Base-by-base conservation (phyloP, 345 rosid species). In the Gossypium arboreum region DNA sequence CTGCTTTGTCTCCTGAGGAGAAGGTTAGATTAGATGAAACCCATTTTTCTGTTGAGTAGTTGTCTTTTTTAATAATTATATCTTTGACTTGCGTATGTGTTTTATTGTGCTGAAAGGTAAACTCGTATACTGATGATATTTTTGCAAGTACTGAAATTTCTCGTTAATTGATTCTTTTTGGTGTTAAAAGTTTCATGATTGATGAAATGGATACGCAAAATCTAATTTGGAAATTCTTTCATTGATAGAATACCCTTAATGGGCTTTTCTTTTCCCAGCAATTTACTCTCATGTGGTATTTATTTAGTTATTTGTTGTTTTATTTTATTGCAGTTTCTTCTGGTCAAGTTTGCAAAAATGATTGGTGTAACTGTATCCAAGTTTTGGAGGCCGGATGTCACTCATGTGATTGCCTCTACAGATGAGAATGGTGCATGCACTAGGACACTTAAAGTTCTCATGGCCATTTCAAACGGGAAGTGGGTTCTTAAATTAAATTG, bases 401-500 rank as follows among this genome's bases (percentile, higher is more conserved):
- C 98, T 41, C 98, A 94, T 78, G 91, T 92, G 58, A 89, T 94
- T 81, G 97, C 97, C 65, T 84, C 94, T 39, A 86, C 91, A 56
- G 85, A 87, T 75, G 83, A 71, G 17, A 72, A 83, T 15, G 94
- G 97, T 75, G 96, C 97, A 18, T 92, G 93, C 84, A 85, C 85
- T 59, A 83, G 97, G 83, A 92, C 98, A 9, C 66, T 89, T 18
- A 92, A 94, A 80, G 92, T 92, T 85, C 94, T 94, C 59, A 88
- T 91, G 94, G 93, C 97, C 73, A 90, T 89, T 78, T 81, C 89
- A 47, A 83, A 84, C 64, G 98, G 94, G 68, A 88, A 79, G 80
- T 94, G 98, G 97, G 87, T 92, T 74, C 85, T 94, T 50, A 85
- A 87, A 56, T 77, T 87, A 44, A 83, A 89, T 34, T 94, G 98